Conservation (phyloP, 192 early-diverging fungal genomes). For the Chytriomyces sp. region DNA sequence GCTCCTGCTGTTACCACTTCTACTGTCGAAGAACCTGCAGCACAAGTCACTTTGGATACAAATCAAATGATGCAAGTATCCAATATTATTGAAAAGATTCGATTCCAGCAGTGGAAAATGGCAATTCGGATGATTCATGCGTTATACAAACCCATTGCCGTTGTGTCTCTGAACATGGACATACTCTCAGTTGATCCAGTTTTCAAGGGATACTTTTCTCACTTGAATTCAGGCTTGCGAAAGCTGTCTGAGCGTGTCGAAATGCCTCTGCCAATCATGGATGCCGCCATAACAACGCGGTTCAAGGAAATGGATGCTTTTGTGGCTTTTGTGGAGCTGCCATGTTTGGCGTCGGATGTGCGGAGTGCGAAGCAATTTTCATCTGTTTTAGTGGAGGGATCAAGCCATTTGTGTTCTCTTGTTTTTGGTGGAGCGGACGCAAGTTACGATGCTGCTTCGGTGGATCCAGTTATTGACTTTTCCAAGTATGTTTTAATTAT, state of each 20-base stretch:
- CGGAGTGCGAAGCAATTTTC: slow-evolving; percentile 28
- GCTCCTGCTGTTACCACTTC: background rate
- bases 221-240: slow-evolving; percentile 53
- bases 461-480: slow-evolving; percentile 33
- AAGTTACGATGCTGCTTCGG: slow-evolving; percentile 3
- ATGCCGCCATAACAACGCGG: slow-evolving; percentile 43
- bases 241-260: slow-evolving; percentile 55
- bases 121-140: slow-evolving; percentile 67
- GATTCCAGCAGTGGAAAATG: slow-evolving; percentile 63
- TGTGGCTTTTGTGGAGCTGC: slow-evolving; percentile 50
- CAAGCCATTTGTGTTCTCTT: slow-evolving; percentile 42
- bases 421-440: slow-evolving; percentile 23
- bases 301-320: slow-evolving; percentile 56
- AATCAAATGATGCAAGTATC: background rate
- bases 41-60: background rate
- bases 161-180: slow-evolving; percentile 55
- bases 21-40: background rate
- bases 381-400: slow-evolving; percentile 45
- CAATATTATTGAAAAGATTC: slow-evolving; percentile 28
- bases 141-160: slow-evolving; percentile 49
- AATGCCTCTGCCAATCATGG: slow-evolving; percentile 59
- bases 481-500: slow-evolving; percentile 39
- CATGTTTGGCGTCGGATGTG: slow-evolving; percentile 35
- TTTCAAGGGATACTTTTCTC: slow-evolving; percentile 57
- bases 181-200: slow-evolving; percentile 49